Conservation (phyloP, 192 early-diverging fungal genomes). For the Rhizophagus prolifer region DNA sequence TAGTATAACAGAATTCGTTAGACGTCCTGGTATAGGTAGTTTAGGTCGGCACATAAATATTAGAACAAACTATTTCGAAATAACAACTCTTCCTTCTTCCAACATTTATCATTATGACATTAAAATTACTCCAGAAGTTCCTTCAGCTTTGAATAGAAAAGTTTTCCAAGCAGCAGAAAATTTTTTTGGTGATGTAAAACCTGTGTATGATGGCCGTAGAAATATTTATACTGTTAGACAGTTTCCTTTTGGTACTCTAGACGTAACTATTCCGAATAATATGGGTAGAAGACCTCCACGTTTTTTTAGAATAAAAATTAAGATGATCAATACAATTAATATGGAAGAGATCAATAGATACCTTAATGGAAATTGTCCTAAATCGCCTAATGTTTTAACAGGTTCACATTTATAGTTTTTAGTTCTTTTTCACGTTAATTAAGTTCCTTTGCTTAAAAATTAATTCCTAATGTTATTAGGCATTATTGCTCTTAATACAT, state of each 20-base stretch:
- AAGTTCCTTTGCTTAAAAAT: too few relatives aligned
- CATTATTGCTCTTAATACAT: conserved; percentile 74
- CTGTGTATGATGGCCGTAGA: conserved; percentile 81
- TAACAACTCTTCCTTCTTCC: conserved; percentile 58
- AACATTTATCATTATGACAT: conserved; percentile 89
- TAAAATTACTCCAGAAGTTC: conserved; percentile 73
- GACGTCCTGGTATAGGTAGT: conserved; percentile 45
- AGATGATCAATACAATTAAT: conserved; percentile 63
- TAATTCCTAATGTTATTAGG: conserved; percentile 20
- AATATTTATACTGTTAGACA: conserved; percentile 67
- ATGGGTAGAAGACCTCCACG: conserved; percentile 43
- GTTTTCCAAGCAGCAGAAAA: conserved; percentile 62
- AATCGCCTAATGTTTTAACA: conserved; percentile 20
- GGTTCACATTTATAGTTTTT: too few relatives aligned
- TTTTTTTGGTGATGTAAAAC: conserved; percentile 43
- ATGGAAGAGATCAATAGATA: conserved; percentile 59
- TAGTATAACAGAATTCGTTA: conserved; percentile 50
- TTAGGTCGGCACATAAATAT: conserved; percentile 47
- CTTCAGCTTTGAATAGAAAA: conserved; percentile 68
- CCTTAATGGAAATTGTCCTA: conserved; percentile 41
- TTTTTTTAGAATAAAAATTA: conserved; percentile 64
- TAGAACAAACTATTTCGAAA: conserved; percentile 74
- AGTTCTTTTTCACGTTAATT: too few relatives aligned
- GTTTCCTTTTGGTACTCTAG: conserved; percentile 60
- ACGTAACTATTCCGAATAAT: conserved; percentile 51